Percentiles rank a stretch among this genome's conserved stretches.
These are phyloP conservation scores for Scedosporium aurantiacum DNA, from an alignment of 2,329 filamentous ascomycete genomes.

Conservation along the genomic window DNA sequence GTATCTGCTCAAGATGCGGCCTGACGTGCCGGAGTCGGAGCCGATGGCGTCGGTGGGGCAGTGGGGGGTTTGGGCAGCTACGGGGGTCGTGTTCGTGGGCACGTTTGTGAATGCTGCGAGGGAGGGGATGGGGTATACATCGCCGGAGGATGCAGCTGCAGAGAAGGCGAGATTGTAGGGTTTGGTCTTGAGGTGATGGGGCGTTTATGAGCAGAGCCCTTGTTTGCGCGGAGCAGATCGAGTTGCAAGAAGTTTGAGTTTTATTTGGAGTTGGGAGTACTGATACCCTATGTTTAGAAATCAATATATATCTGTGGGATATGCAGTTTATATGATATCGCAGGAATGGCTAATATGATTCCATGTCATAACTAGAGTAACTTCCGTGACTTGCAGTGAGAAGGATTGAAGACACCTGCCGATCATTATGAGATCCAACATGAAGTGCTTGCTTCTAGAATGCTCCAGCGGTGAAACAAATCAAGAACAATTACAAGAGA, in stretches of 20 bases:
- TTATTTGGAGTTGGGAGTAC: not conserved
- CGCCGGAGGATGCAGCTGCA: not conserved
- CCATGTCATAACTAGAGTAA: no score
- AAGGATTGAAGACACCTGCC: no score
- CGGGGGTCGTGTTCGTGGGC: conserved; percentile 7
- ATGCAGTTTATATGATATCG: not conserved
- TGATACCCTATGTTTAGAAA: not conserved
- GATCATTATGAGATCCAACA: no score
- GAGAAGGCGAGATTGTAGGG: not conserved
- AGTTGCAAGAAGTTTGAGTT: not conserved
- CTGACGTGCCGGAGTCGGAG: conserved; percentile 4
- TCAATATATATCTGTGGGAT: not conserved
- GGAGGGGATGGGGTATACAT: conserved; percentile 4
- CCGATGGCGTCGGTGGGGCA: conserved; percentile 9
- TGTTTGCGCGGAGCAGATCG: not conserved
- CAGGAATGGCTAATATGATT: no score
- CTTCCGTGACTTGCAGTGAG: no score
- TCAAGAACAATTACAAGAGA: no score
- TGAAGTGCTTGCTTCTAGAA: no score
- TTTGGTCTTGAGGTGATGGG: not conserved
- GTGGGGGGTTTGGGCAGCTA: conserved; percentile 10
- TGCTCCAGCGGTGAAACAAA: no score
- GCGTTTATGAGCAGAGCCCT: not conserved
- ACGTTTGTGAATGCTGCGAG: conserved; percentile 9
- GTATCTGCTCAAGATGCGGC: conserved; percentile 6